Conservation (phyloP, 805 yeast genomes). For the Spencermartinsiella europaea region DNA sequence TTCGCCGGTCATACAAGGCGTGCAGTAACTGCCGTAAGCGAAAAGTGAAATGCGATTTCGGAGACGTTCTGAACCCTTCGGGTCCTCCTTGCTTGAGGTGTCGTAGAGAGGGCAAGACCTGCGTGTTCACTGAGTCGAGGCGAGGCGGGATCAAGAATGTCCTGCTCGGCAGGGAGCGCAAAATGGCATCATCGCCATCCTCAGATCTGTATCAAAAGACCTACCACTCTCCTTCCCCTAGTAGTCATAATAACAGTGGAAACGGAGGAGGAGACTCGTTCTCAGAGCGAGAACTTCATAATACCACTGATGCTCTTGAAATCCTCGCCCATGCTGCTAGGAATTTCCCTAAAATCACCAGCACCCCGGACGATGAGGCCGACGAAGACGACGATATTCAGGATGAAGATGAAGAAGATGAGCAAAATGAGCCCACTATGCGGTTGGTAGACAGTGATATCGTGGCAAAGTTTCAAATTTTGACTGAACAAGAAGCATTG, state of each 20-base stretch:
- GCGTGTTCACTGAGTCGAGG: conserved; percentile 60
- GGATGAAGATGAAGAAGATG: background rate
- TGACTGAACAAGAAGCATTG: conserved; percentile 44
- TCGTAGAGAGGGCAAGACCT: conserved; percentile 72
- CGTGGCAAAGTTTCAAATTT: conserved; percentile 43
- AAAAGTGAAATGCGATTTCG: conserved; percentile 83
- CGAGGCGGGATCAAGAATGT: conserved; percentile 47
- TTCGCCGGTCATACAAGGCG: conserved; percentile 70
- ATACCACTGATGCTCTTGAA: conserved; percentile 35
- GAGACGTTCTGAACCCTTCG: conserved; percentile 63
- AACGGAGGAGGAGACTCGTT: conserved; percentile 9
- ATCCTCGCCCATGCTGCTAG: conserved; percentile 36
- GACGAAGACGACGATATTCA: background rate
- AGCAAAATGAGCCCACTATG: conserved; percentile 7
- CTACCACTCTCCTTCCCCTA: conserved; percentile 2
- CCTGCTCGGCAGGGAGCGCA: conserved; percentile 42
- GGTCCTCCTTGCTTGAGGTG: conserved; percentile 86
- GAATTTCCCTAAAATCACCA: conserved; percentile 30
- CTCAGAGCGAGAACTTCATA: conserved; percentile 29
- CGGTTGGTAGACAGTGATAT: conserved; percentile 57
- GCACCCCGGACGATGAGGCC: background rate
- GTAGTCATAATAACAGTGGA: background rate
- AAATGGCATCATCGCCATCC: conserved; percentile 34
- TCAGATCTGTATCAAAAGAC: background rate
- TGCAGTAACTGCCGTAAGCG: conserved; percentile 80